These are phyloP conservation scores for Silene latifolia DNA, from an alignment of 148 eudicot genomes.

Conservation along the genomic window DNA sequence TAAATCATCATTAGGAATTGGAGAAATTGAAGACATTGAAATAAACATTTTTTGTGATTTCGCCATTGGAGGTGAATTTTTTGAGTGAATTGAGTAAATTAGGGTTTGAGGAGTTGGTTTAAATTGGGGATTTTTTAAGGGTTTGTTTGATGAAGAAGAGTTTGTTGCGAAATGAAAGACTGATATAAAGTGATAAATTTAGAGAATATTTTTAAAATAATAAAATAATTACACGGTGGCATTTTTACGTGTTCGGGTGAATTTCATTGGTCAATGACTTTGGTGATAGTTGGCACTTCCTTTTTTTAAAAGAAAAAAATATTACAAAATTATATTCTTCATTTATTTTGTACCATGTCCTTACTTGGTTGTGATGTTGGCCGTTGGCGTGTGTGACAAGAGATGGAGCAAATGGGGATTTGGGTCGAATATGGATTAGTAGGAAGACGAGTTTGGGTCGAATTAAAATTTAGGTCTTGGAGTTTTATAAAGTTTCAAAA, in stretches of 20 bases:
- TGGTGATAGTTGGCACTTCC: not conserved
- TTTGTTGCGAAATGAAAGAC: not conserved
- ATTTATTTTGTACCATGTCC: too few relatives aligned
- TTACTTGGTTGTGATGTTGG: too few relatives aligned
- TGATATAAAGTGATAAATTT: not conserved
- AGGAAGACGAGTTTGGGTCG: too few relatives aligned
- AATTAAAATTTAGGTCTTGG: too few relatives aligned
- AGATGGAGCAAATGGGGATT: too few relatives aligned
- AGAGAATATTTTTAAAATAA: not conserved
- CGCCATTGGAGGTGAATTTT: conserved; percentile 15
- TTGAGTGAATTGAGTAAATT: not conserved
- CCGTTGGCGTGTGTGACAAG: too few relatives aligned
- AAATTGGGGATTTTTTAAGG: not conserved
- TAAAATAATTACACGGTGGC: not conserved
- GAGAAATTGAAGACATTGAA: conserved; percentile 1
- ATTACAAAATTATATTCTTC: not conserved
- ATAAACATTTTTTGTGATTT: conserved; percentile 5
- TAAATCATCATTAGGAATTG: conserved; percentile 26
- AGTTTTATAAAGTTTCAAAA: too few relatives aligned
- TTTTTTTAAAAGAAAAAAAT: not conserved
- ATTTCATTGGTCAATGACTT: conserved; percentile 25
- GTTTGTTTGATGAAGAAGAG: not conserved
- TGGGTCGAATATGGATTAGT: too few relatives aligned
- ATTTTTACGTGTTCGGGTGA: conserved; percentile 20
- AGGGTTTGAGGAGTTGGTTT: not conserved